phyloP scores from a whole-genome alignment of 225 moss, liverwort and hornwort species.

The Physcomitrium patens region DNA sequence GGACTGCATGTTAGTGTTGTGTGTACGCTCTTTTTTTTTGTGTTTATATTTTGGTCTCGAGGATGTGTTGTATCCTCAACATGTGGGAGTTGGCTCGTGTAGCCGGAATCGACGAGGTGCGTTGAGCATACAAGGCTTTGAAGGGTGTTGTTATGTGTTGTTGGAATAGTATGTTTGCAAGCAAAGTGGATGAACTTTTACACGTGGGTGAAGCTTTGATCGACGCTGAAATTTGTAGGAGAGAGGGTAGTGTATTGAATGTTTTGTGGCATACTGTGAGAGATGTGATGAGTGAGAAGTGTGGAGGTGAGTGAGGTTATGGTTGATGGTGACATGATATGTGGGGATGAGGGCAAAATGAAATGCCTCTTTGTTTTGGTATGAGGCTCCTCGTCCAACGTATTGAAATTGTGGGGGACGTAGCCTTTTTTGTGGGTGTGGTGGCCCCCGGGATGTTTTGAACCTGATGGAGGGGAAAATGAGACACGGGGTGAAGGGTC shows the following conservation, averaged over 20 bases:
- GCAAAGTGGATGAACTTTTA: conserved; percentile 24
- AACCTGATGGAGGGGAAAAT: conserved; percentile 28
- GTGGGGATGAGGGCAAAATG: conserved; percentile 21
- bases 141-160: background rate
- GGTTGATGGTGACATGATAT: conserved; percentile 30
- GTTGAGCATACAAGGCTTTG: conserved; percentile 5
- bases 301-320: conserved; percentile 40
- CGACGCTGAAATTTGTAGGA: conserved; percentile 24
- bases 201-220: conserved; percentile 23
- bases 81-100: conserved; percentile 27
- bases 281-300: conserved; percentile 31
- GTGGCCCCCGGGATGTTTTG: conserved; percentile 23
- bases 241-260: conserved; percentile 23
- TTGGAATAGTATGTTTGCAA: conserved; percentile 14
- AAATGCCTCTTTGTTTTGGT: conserved; percentile 16
- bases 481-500: conserved; percentile 10
- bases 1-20: conserved; percentile 22
- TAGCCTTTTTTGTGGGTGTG: conserved; percentile 20
- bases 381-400: conserved; percentile 17
- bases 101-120: conserved; percentile 22
- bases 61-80: conserved; percentile 21
- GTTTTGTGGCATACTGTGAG: conserved; percentile 23
- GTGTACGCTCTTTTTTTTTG: conserved; percentile 15
- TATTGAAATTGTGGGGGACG: conserved; percentile 7
- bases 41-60: conserved; percentile 16